These are phyloP conservation scores for Monosporascus sp. DNA, from an alignment of 2,329 filamentous ascomycete genomes.

Conservation along the genomic window DNA sequence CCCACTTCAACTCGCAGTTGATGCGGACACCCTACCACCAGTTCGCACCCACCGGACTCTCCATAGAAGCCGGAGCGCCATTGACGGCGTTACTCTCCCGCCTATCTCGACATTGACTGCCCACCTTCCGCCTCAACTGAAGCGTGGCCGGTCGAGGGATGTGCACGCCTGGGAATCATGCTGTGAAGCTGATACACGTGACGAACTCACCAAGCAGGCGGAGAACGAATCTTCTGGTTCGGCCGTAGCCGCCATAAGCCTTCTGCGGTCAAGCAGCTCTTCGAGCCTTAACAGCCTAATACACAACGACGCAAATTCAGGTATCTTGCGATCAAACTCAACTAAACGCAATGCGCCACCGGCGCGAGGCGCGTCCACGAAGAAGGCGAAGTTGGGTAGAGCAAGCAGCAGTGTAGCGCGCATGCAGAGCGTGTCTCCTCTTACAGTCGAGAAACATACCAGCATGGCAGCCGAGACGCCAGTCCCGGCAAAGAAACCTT, in stretches of 20 bases:
- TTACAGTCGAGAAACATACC: conserved; percentile 23
- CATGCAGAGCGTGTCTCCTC: conserved; percentile 41
- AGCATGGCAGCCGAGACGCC: conserved; percentile 1
- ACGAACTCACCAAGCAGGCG: conserved; percentile 73
- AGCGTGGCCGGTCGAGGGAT: conserved; percentile 74
- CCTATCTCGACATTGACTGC: conserved; percentile 48
- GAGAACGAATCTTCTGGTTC: conserved; percentile 76
- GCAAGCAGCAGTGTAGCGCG: conserved; percentile 57
- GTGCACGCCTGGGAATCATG: conserved; percentile 88
- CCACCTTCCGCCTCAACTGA: conserved; percentile 48
- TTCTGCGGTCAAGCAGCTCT: conserved; percentile 65
- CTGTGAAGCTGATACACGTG: conserved; percentile 73
- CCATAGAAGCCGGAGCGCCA: conserved; percentile 66
- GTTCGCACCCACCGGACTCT: conserved; percentile 47
- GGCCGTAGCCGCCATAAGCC: conserved; percentile 73
- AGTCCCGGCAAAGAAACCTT: conserved; percentile 21
- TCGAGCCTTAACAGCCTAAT: conserved; percentile 31
- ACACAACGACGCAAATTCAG: conserved; percentile 23
- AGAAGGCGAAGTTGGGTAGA: conserved; percentile 58
- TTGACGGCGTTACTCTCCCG: conserved; percentile 52
- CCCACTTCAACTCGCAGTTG: conserved; percentile 41
- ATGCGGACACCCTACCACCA: conserved; percentile 39
- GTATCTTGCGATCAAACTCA: conserved; percentile 47
- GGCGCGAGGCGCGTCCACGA: conserved; percentile 32
- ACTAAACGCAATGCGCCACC: conserved; percentile 58